Conservation (phyloP, 345 rosid genomes). For the Noccaea bulbosa region DNA sequence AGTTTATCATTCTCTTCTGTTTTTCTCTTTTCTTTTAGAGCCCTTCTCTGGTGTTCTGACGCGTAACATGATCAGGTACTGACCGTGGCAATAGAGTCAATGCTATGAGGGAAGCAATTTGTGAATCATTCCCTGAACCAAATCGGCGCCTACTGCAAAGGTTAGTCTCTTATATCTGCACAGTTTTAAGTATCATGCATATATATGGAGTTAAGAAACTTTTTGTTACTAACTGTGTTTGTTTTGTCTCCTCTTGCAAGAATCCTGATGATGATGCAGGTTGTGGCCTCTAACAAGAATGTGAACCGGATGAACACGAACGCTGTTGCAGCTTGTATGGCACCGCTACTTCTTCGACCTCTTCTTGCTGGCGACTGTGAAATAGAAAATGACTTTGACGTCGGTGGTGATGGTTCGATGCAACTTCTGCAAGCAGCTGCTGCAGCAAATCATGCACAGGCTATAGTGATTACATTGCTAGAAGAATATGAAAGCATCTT, state of each 20-base stretch:
- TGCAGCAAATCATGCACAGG: conserved; percentile 99
- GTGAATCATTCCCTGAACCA: conserved; percentile 98
- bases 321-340: conserved; percentile 99
- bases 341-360: conserved; percentile 98
- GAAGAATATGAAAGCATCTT: conserved; percentile 87
- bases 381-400: conserved; percentile 85
- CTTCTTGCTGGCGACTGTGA: conserved; percentile 97
- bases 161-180: conserved; percentile 50
- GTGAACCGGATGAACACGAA: conserved; percentile 93
- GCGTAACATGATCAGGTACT: conserved; percentile 53
- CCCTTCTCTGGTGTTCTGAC: conserved; percentile 16
- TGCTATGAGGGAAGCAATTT: conserved; percentile 86
- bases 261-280: conserved; percentile 93
- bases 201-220: background rate
- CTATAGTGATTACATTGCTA: conserved; percentile 85
- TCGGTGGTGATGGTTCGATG: conserved; percentile 92
- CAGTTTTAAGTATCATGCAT: background rate
- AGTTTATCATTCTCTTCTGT: conserved; percentile 50
- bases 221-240: conserved; percentile 19
- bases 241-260: conserved; percentile 53
- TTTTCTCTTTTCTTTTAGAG: background rate
- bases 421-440: conserved; percentile 99
- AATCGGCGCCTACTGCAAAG: conserved; percentile 93
- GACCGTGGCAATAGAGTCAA: conserved; percentile 70
- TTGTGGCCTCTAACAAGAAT: conserved; percentile 72